Base-by-base conservation (phyloP, 2,329 filamentous ascomycete species). In the Coleophoma cylindrospora region DNA sequence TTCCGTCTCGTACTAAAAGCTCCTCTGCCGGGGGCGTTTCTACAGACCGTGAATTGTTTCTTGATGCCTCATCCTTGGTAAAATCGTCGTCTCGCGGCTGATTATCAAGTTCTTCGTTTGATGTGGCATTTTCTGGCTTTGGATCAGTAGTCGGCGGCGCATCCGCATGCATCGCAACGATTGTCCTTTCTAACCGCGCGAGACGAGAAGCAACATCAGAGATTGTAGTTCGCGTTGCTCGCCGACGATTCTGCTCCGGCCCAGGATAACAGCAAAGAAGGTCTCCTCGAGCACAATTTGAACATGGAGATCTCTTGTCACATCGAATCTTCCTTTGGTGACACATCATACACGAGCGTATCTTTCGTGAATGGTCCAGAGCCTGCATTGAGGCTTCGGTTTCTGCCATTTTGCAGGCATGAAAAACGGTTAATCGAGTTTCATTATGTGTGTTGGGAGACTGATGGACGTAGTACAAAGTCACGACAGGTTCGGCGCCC, bases 241-340 rank as follows among this genome's bases (percentile, higher is more conserved):
- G 15, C 17, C 19, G n/a, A 12, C 21, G 17, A 19, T 47, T 38
- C 36, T 40, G 45, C 21, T 47, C 17, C 10, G 27, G 17, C 11
- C 15, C 21, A 21, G 45, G 45, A 47, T 47, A 47, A n/a, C 45
- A 47, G 19, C 45, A 47, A 8, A 47, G 45, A 12, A 47, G n/a
- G 21, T 40, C 45, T 14, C n/a, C 36, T 3, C 45, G 45, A 14
- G 13, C 34, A 40, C 45, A 47, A 22, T 38, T 47, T 4, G 34
- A 15, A 21, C 45, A 47, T 14, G 45, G 45, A 13, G 34, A 47
- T 11, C 19, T 12, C 19, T 47, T 47, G 45, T 47, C 45, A 19
- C 45, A 47, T 32, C 45, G 34, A 21, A 47, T 33, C 36, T 47
- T 47, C 12, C 45, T 22, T 21, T 40, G 45, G 27, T 47, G 45